Evolutionary conservation across 805 yeast species (phyloP), one percentile per base, ranked within the genome.

Genomic region (Pichia exigua): DNA sequence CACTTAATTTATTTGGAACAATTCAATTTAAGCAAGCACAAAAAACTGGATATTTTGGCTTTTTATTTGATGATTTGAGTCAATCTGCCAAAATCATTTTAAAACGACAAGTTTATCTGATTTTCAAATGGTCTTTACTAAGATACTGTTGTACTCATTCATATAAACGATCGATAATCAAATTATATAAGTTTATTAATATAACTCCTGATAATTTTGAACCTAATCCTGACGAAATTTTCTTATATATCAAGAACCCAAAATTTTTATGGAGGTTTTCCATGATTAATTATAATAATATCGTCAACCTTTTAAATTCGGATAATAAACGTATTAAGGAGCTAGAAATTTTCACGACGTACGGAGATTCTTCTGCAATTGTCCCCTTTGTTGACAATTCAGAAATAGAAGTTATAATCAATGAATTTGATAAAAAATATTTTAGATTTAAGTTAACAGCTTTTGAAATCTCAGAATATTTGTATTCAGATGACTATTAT

Each of bases 181-280:
- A 35, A 7, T 17, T 35, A 20, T 17, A n/a, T 3, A 8, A 9
- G 11, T n/a, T 35, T n/a, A 8, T 17, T 35, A 35, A 17, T 9
- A 11, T 18, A 13, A n/a, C 11, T 17, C 40, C 38, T 12, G 18
- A 30, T 11, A 30, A 21, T 22, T 45, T 45, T 21, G 15, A 13
- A 6, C 47, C 47, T 8, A 27, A 38, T 21, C 35, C 17, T 6
- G 5, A 32, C 2, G 47, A 45, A 12, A 38, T 45, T 20, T 15
- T 12, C 5, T 32, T 35, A 13, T 45, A 35, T 24, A n/a, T 45
- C 1, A 24, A 45, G n/a, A 26, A 45, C 7, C 47, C 47, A 5
- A 45, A 45, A 35, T 45, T 45, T 45, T 5, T 45, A 17, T 45
- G 42, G 42, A 45, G 47, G 15, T 45, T 45, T 35, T 45, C 47